Conservation (phyloP, 345 rosid species). For the Aquilaria malaccensis region DNA sequence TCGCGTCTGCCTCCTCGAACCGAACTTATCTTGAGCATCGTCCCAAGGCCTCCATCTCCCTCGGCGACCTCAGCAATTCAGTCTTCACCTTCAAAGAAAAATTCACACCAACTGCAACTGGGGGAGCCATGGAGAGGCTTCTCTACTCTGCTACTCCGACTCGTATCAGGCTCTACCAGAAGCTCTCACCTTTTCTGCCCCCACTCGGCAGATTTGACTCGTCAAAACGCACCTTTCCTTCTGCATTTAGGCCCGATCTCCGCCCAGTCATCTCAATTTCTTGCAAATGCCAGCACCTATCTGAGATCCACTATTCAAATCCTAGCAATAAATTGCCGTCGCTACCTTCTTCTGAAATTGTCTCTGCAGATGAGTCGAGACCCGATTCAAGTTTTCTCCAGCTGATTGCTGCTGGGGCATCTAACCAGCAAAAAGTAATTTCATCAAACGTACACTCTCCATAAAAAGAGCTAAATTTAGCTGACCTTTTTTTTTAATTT, state of each 20-base stretch:
- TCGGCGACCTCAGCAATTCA: slow-evolving; percentile 9
- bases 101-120: background rate
- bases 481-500: background rate
- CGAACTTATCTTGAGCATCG: slow-evolving; percentile 18
- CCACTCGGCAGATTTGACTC: slow-evolving; percentile 35
- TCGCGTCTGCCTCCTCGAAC: slow-evolving; percentile 11
- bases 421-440: slow-evolving; percentile 47
- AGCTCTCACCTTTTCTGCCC: slow-evolving; percentile 29
- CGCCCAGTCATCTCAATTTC: slow-evolving; percentile 41
- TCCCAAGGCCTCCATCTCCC: background rate
- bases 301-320: slow-evolving; percentile 14
- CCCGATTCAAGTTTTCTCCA: slow-evolving; percentile 22
- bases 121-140: slow-evolving; percentile 90
- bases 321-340: slow-evolving; percentile 14
- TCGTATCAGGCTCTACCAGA: slow-evolving; percentile 28
- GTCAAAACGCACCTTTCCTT: slow-evolving; percentile 21
- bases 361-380: slow-evolving; percentile 23
- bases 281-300: slow-evolving; percentile 24
- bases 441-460: background rate
- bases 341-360: slow-evolving; percentile 14
- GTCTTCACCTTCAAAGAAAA: slow-evolving; percentile 7
- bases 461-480: too few relatives aligned
- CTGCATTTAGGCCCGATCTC: slow-evolving; percentile 19
- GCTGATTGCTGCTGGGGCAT: slow-evolving; percentile 25
- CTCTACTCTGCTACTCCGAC: slow-evolving; percentile 52